Base-by-base conservation (phyloP, 768 basidiomycete genomes). In the Boletus rex-veris region DNA sequence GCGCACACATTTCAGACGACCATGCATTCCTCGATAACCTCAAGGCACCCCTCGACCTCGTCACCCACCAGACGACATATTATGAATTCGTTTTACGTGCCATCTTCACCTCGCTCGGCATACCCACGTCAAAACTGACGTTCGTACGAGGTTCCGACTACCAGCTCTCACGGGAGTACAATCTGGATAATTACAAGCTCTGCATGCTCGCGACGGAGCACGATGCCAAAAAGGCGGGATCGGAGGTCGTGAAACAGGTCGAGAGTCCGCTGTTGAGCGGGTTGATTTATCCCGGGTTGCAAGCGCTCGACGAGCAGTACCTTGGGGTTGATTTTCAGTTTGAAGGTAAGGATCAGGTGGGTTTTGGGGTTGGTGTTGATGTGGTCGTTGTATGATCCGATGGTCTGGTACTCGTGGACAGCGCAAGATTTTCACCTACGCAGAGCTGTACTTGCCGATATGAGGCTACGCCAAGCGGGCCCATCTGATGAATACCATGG, bases 401-500 rank as follows among this genome's bases (percentile, higher is more conserved):
- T 4, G 39, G 38, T 44, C 45, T 59, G 30, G 45, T 15, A 6
- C 16, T 38, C 15, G 37, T 38, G 11, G n/a, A 19, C 66, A 96
- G 92, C 85, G 96, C 54, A 98, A 98, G 76, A 98, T 98, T 66
- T 99, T 99, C 73, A 98, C 93, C 18, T 96, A 96, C 64, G 95
- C 97, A 7, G 95, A 98, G 68, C 81, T 89, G 63, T 95, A 94
- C 81, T 87, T 99, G 48, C 97, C 97, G 5, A 80, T 83, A 57
- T 80, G 98, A 31, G 97, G 96, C 35, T 98, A 98, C 75, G 74
- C 76, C 48, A 98, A 97, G 72, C 92, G 96, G 33, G 90, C 95
- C 0, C 97, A 99, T 70, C 78, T 99, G 42, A 99, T 99, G 97
- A 99, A 98, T 73, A 77, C 82, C 33, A 98, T 98, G 95, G 92